These are phyloP conservation scores for Tricholomella constricta DNA, from an alignment of 768 basidiomycete genomes.

Conservation along the genomic window DNA sequence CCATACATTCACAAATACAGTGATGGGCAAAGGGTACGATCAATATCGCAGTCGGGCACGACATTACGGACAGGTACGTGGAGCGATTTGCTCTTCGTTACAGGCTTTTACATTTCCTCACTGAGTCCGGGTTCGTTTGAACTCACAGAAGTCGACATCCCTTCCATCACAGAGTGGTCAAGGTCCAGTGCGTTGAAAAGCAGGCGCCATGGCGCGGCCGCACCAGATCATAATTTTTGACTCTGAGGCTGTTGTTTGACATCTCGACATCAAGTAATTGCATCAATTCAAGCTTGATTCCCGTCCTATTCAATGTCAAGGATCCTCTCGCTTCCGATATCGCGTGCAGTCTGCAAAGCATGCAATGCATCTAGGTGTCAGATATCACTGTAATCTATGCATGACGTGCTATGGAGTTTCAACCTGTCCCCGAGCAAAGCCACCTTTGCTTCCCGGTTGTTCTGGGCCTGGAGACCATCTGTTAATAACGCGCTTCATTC, in stretches of 20 bases:
- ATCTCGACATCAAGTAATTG: conserved; percentile 1
- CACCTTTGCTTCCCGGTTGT: conserved; percentile 1
- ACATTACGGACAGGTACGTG: not conserved
- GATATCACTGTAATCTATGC: not conserved
- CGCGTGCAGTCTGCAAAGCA: not conserved
- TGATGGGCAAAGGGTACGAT: not conserved
- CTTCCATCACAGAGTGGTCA: too few relatives aligned
- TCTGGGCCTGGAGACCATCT: conserved; percentile 24
- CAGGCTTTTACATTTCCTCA: too few relatives aligned
- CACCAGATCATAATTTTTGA: too few relatives aligned
- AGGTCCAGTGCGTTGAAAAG: too few relatives aligned
- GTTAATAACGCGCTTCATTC: conserved; percentile 38
- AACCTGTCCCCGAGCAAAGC: not conserved
- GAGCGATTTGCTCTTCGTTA: too few relatives aligned
- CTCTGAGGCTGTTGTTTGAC: not conserved
- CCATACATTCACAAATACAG: not conserved
- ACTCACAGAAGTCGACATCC: too few relatives aligned
- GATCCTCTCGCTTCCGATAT: not conserved
- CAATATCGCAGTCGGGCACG: not conserved
- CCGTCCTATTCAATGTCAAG: not conserved
- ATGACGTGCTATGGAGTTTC: not conserved
- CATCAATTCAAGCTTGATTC: not conserved
- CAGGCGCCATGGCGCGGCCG: too few relatives aligned
- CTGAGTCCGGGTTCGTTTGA: too few relatives aligned
- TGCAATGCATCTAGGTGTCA: not conserved